phyloP scores from a whole-genome alignment of 305 asterid species.

The Galium porrigens region DNA sequence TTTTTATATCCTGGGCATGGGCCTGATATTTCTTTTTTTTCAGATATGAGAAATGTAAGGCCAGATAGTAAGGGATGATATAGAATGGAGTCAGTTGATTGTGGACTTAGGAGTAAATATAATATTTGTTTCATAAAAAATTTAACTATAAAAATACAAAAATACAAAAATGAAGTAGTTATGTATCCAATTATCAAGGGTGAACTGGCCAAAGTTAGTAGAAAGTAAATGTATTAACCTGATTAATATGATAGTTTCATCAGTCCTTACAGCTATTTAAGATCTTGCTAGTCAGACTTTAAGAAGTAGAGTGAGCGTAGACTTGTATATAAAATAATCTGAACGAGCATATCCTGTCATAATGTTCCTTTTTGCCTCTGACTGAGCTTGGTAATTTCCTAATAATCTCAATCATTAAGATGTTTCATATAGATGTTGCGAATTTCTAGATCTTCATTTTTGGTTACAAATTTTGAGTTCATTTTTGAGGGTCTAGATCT shows the following conservation, averaged over 20 bases:
- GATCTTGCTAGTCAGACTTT: background rate
- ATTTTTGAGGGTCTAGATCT: background rate
- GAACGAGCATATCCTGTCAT: background rate
- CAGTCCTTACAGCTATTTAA: background rate
- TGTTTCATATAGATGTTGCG: background rate
- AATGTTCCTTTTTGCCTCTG: background rate
- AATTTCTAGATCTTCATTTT: constrained; percentile 3
- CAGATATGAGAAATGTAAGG: background rate
- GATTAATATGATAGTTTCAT: background rate
- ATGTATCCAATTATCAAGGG: background rate
- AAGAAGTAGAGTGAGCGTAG: background rate
- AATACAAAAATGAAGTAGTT: background rate
- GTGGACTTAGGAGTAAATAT: background rate
- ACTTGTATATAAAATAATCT: background rate
- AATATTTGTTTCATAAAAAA: background rate
- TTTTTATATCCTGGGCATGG: background rate
- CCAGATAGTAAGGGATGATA: background rate
- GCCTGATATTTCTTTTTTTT: background rate
- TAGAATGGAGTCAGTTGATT: background rate
- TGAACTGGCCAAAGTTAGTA: background rate
- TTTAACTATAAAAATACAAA: background rate
- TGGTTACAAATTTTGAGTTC: background rate
- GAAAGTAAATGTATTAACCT: background rate
- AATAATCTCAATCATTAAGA: background rate
- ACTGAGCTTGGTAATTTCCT: background rate